These are phyloP conservation scores for Mayamaea pseudoterrestris DNA, from an alignment of 108 stramenopile genomes.

Conservation along the genomic window DNA sequence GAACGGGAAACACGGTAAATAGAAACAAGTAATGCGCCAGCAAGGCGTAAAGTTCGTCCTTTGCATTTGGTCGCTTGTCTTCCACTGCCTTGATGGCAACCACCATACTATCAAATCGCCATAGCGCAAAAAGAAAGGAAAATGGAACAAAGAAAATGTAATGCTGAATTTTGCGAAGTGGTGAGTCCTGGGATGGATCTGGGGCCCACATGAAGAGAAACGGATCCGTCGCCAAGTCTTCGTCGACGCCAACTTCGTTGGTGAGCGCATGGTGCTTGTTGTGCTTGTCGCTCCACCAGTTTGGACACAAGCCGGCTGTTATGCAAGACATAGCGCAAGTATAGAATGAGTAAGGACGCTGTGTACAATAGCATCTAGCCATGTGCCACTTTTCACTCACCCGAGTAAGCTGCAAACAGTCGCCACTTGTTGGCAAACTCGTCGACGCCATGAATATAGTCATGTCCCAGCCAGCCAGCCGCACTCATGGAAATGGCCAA, in stretches of 20 bases:
- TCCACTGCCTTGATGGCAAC: conserved; percentile 64
- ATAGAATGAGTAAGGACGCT: too few species aligned
- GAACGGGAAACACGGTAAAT: conserved; percentile 55
- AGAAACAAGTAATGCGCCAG: conserved; percentile 69
- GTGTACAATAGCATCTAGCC: too few species aligned
- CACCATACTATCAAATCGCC: conserved; percentile 77
- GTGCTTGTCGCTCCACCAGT: conserved; percentile 86
- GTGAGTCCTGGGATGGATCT: conserved; percentile 68
- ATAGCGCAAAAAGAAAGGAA: conserved; percentile 76
- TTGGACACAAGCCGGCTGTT: conserved; percentile 64
- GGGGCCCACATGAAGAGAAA: conserved; percentile 83
- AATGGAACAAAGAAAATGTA: conserved; percentile 73
- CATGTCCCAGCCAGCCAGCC: conserved; percentile 89
- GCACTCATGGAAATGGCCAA: conserved; percentile 70
- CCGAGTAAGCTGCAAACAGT: conserved; percentile 60
- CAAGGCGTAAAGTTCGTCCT: conserved; percentile 54
- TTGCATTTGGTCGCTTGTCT: conserved; percentile 54
- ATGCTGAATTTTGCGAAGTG: conserved; percentile 86
- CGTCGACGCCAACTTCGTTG: conserved; percentile 88
- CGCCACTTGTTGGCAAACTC: conserved; percentile 44
- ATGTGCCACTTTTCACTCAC: too few species aligned
- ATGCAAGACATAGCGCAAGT: too few species aligned
- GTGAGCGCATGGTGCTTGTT: conserved; percentile 84
- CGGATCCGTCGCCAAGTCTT: conserved; percentile 87
- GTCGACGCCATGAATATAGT: conserved; percentile 86